A percentile compares a stretch with the other conserved stretches of the same genome.
These are phyloP conservation scores for Lachnellula subtilissima DNA, from an alignment of 2,329 filamentous ascomycete species.

Conservation along the genomic window DNA sequence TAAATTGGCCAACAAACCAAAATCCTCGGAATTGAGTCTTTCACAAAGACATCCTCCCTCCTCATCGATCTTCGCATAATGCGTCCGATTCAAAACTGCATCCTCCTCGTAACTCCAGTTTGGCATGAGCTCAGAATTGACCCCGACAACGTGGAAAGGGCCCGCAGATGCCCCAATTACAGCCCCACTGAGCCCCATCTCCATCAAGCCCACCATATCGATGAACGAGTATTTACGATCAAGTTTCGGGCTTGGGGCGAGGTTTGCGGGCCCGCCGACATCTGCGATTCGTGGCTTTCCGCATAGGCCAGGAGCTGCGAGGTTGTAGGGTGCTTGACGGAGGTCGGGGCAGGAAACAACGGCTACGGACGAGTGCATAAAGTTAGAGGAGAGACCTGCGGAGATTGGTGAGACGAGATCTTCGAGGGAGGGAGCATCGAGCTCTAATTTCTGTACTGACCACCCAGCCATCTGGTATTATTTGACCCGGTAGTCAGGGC, in stretches of 20 bases:
- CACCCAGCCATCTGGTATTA: constrained; percentile 16
- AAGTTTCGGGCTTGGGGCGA: constrained; percentile 35
- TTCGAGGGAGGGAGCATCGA: constrained; percentile 27
- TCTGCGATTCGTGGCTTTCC: constrained; percentile 39
- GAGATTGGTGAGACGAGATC: constrained; percentile 23
- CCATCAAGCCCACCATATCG: constrained; percentile 33
- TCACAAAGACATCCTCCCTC: constrained; percentile 21
- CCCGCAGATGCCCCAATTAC: constrained; percentile 41
- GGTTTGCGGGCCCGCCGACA: constrained; percentile 40
- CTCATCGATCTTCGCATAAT: constrained; percentile 26
- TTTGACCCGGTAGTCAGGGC: too few species aligned
- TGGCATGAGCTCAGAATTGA: constrained; percentile 40
- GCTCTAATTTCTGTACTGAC: constrained; percentile 18
- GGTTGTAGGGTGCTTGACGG: constrained; percentile 33
- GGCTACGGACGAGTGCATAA: constrained; percentile 18
- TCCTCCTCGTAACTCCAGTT: constrained; percentile 34
- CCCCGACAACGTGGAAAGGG: constrained; percentile 37
- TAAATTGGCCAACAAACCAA: constrained; percentile 40
- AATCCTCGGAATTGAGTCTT: constrained; percentile 28
- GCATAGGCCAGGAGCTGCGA: constrained; percentile 37
- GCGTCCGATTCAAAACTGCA: constrained; percentile 27
- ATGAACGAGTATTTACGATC: constrained; percentile 33
- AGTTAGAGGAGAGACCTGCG: constrained; percentile 23
- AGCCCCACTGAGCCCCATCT: constrained; percentile 32
- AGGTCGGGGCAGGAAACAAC: constrained; percentile 36